These are phyloP conservation scores for Magnolia officinalis DNA, from an alignment of 164 flowering plant genomes.

Conservation along the genomic window DNA sequence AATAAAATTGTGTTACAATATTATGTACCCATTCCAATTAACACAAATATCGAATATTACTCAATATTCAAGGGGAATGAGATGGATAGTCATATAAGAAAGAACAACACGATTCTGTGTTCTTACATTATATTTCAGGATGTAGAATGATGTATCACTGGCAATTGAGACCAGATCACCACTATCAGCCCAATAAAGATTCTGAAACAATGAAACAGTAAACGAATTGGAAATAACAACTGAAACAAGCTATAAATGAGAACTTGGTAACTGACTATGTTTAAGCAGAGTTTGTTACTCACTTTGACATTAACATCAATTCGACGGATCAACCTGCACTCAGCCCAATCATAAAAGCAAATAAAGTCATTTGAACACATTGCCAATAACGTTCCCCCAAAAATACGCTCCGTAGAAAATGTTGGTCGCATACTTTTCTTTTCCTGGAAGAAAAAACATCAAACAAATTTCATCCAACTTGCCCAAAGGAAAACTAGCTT, in stretches of 20 bases:
- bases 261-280: background rate
- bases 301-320: constrained; percentile 96
- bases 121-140: constrained; percentile 91
- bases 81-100: background rate
- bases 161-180: constrained; percentile 95
- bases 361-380: constrained; percentile 98
- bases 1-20: background rate
- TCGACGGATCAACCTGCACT: constrained; percentile 84
- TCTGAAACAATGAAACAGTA: constrained; percentile 39
- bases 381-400: constrained; percentile 83
- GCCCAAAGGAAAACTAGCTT: background rate
- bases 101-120: constrained; percentile 2
- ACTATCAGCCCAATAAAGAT: constrained; percentile 98
- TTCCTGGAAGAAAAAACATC: constrained; percentile 52
- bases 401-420: constrained; percentile 88
- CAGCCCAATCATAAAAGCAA: constrained; percentile 98
- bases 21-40: background rate
- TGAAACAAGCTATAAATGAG: background rate
- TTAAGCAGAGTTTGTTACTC: constrained; percentile 16
- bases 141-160: constrained; percentile 86
- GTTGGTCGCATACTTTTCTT: constrained; percentile 88
- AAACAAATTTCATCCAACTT: constrained; percentile 3
- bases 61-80: background rate
- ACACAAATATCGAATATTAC: background rate
- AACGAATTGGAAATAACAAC: background rate